These are phyloP conservation scores for Yamadazyma buinensis DNA, from an alignment of 1,139 yeast genomes.

Conservation along the genomic window DNA sequence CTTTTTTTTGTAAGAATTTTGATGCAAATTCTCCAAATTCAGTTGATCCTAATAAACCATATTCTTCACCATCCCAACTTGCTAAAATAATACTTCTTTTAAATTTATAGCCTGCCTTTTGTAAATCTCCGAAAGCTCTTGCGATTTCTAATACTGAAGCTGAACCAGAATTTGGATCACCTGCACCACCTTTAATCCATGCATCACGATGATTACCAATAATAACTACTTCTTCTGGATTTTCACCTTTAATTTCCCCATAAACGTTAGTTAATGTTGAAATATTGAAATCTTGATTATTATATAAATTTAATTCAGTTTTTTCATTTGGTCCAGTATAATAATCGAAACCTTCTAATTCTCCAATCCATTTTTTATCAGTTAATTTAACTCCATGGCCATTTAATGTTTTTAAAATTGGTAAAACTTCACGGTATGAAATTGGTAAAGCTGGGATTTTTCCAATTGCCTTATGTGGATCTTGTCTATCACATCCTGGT, in stretches of 20 bases:
- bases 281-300: slow-evolving; percentile 38
- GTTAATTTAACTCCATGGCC: slow-evolving; percentile 35
- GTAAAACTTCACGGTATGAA: slow-evolving; percentile 44
- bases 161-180: slow-evolving; percentile 47
- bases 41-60: slow-evolving; percentile 45
- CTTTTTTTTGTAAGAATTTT: slow-evolving; percentile 30
- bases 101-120: slow-evolving; percentile 36
- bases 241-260: slow-evolving; percentile 43
- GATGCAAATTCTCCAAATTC: slow-evolving; percentile 44
- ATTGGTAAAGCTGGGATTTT: slow-evolving; percentile 47
- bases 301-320: slow-evolving; percentile 39
- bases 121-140: slow-evolving; percentile 46
- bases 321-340: slow-evolving; percentile 49
- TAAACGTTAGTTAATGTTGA: slow-evolving; percentile 45
- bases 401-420: slow-evolving; percentile 40
- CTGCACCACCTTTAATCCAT: slow-evolving; percentile 55
- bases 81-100: slow-evolving; percentile 38
- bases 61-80: slow-evolving; percentile 48
- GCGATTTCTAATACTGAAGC: slow-evolving; percentile 43
- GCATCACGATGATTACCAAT: slow-evolving; percentile 50
- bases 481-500: slow-evolving; percentile 43
- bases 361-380: slow-evolving; percentile 35
- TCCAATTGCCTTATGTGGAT: slow-evolving; percentile 40
- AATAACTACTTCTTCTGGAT: slow-evolving; percentile 36
- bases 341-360: slow-evolving; percentile 39